Conservation (phyloP, 1,284 basidiomycete genomes). For the Ustilago curta region DNA sequence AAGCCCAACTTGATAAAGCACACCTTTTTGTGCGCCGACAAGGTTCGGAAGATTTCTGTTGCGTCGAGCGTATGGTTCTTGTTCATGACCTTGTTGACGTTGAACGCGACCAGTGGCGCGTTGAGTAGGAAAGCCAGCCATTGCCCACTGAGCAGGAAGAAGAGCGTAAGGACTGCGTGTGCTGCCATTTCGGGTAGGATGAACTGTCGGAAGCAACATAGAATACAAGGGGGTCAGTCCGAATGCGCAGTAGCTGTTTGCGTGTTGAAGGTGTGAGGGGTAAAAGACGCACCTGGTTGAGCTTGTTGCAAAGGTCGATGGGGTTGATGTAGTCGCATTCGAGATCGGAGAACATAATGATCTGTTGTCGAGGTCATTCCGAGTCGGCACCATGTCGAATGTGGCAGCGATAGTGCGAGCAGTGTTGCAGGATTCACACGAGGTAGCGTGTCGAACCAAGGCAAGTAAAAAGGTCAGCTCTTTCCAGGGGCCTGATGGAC, state of each 20-base stretch:
- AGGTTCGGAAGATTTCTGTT: slow-evolving; percentile 97
- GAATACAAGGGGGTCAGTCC: not conserved
- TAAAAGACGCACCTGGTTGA: slow-evolving; percentile 94
- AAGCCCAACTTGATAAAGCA: slow-evolving; percentile 74
- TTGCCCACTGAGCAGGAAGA: slow-evolving; percentile 80
- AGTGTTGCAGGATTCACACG: not conserved
- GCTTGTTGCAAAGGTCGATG: slow-evolving; percentile 99
- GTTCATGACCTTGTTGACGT: slow-evolving; percentile 95
- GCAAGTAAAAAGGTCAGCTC: slow-evolving; percentile 8
- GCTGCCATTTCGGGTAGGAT: slow-evolving; percentile 95
- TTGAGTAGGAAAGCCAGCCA: slow-evolving; percentile 95
- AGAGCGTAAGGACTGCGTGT: slow-evolving; percentile 82
- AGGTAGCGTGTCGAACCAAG: not conserved
- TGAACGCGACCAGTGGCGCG: slow-evolving; percentile 87
- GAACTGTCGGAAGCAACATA: slow-evolving; percentile 76
- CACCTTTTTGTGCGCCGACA: slow-evolving; percentile 91
- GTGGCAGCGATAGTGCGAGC: not conserved
- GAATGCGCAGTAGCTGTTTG: too few relatives aligned
- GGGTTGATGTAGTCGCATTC: slow-evolving; percentile 92
- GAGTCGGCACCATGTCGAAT: not conserved
- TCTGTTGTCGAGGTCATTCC: slow-evolving; percentile 73
- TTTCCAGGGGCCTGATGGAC: not conserved
- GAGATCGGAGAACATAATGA: slow-evolving; percentile 88
- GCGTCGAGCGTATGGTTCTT: slow-evolving; percentile 99
- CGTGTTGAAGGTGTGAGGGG: not conserved